phyloP scores from a whole-genome alignment of 306 rosid species.

The Quercus berberidifolia region DNA sequence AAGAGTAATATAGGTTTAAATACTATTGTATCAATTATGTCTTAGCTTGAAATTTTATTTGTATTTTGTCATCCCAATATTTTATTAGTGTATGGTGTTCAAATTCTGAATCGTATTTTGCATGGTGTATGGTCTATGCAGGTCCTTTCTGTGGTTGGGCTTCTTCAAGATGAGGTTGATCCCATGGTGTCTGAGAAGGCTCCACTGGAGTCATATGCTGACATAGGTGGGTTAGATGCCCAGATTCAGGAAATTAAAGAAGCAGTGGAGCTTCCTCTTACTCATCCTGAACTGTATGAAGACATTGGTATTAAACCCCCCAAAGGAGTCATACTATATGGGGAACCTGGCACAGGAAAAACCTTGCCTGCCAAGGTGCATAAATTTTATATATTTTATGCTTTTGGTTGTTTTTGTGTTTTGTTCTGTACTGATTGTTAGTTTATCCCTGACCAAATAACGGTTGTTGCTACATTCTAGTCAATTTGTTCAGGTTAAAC shows the following conservation, averaged over 20 bases:
- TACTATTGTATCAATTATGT: not conserved
- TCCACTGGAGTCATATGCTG: slow-evolving; percentile 61
- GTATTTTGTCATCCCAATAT: not conserved
- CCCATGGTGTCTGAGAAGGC: slow-evolving; percentile 73
- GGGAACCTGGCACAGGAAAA: slow-evolving; percentile 68
- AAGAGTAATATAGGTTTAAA: not conserved
- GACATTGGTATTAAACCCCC: slow-evolving; percentile 68
- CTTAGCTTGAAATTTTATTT: not conserved
- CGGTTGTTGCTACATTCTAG: not conserved
- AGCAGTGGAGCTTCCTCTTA: slow-evolving; percentile 64
- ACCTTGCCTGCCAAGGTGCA: slow-evolving; percentile 60
- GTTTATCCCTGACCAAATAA: not conserved
- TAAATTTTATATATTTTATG: not conserved
- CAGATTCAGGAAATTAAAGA: slow-evolving; percentile 63
- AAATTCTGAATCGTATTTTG: not conserved
- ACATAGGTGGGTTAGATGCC: slow-evolving; percentile 63
- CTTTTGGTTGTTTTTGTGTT: not conserved
- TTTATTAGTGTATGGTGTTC: not conserved
- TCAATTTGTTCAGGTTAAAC: not conserved
- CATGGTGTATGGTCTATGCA: not conserved
- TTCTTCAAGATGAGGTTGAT: slow-evolving; percentile 70
- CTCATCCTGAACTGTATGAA: slow-evolving; percentile 61
- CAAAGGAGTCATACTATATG: slow-evolving; percentile 52
- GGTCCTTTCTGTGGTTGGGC: slow-evolving; percentile 70
- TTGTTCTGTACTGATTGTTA: not conserved